Base-by-base conservation (phyloP, 306 rosid species). In the Lablab purpureus region DNA sequence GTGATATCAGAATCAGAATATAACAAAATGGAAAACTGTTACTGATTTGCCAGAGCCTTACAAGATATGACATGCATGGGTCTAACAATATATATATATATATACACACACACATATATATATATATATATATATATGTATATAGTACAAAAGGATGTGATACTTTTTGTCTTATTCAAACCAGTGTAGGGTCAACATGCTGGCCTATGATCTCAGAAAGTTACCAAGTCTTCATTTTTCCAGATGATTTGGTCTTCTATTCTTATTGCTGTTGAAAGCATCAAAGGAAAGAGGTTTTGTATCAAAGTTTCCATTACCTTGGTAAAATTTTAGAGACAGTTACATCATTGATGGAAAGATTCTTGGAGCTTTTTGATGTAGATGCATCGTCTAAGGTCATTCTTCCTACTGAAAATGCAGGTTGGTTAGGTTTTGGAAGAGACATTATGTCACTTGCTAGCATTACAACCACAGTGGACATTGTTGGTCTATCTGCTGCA, bases 401-500 rank as follows among this genome's bases (percentile, higher is more conserved):
- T 78, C 78, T 67, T 47, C 83, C 80, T 21, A 71, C 52, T 17
- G 83, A 83, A 80, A 86, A 82, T 54, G 85, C 90, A 3, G 90
- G 90, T 1, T 80, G 76, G 5, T 47, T 84, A 15, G 90, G 93
- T 8, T 62, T 56, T 13, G 91, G 88, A 80, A 89, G 89, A 21
- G 41, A 40, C 32, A 43, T 40, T 43, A 67, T 36, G 54, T 83
- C 87, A 47, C 85, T 84, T 2, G 67, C 90, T 23, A 90, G 55
- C 75, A 79, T 83, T 4, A 62, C 84, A 11, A 81, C 81, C 28
- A 89, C 81, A 7, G 40, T 25, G 2, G 89, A 81, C 87, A 85
- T 89, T 1, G 88, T 82, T 64, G 91, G 91, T 34, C 89, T 81
- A 34, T 87, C 81, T n/a, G 32, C 80, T 43, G 90, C 89, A 67